These are phyloP conservation scores for Gentiana straminea DNA, from an alignment of 257 asterid genomes.

Conservation along the genomic window DNA sequence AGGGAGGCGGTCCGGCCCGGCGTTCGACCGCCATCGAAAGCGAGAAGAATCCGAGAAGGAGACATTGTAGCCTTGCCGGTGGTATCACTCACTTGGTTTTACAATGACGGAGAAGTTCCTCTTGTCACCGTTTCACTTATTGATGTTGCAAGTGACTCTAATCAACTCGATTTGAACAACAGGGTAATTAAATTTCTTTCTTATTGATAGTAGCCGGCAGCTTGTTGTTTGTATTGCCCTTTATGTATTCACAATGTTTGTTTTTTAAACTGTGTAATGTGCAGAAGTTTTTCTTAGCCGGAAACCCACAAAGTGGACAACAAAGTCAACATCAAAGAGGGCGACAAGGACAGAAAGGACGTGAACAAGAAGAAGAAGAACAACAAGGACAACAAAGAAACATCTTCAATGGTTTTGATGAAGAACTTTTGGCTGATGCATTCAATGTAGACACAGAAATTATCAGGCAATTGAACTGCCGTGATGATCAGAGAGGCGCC, in stretches of 20 bases:
- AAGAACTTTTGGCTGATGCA: constrained; percentile 26
- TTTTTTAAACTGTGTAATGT: too few species aligned
- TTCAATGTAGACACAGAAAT: constrained; percentile 18
- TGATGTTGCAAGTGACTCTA: constrained; percentile 20
- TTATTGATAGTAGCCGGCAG: too few species aligned
- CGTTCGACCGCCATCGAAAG: constrained; percentile 20
- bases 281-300: constrained; percentile 52
- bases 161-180: constrained; percentile 18
- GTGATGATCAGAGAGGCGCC: constrained; percentile 39
- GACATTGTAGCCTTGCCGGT: constrained; percentile 19
- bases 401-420: constrained; percentile 33
- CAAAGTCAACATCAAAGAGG: constrained; percentile 3
- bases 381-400: constrained; percentile 6
- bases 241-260: too few species aligned
- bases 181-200: constrained; percentile 2
- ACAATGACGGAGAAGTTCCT: constrained; percentile 17
- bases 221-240: too few species aligned
- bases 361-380: not conserved
- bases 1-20: too few species aligned
- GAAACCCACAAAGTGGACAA: constrained; percentile 28
- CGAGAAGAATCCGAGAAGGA: constrained; percentile 14
- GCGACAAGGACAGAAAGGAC: constrained; percentile 2
- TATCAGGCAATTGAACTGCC: constrained; percentile 18
- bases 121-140: constrained; percentile 6
- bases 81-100: constrained; percentile 22